Evolutionary conservation across 1,284 basidiomycete genomes (phyloP).

Genomic region (Austroboletus niveus): DNA sequence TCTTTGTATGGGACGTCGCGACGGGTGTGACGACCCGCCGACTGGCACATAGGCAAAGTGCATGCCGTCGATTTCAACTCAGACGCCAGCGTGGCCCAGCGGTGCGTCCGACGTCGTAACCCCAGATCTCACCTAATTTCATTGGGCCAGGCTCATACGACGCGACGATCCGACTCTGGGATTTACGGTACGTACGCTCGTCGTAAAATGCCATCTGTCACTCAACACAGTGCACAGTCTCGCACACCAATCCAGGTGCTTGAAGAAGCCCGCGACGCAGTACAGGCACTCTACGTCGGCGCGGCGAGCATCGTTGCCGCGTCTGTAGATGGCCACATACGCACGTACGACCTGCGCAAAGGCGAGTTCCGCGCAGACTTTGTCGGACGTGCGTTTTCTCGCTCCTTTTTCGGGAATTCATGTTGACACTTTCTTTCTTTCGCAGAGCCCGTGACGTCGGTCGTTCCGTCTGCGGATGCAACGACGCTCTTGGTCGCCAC

Average conservation of each 20-base stretch:
- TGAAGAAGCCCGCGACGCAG: constrained; percentile 87
- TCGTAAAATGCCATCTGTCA: background rate
- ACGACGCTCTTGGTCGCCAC: constrained; percentile 80
- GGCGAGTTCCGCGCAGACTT: constrained; percentile 88
- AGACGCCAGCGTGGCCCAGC: constrained; percentile 81
- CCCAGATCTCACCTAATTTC: background rate
- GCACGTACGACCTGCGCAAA: constrained; percentile 92
- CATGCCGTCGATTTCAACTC: constrained; percentile 89
- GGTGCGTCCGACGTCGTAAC: constrained; percentile 43
- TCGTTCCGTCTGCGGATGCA: constrained; percentile 72
- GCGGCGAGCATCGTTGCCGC: constrained; percentile 72
- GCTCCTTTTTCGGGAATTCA: background rate
- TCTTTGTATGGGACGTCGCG: constrained; percentile 95
- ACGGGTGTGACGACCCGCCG: constrained; percentile 80
- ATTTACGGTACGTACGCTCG: constrained; percentile 58
- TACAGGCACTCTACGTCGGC: constrained; percentile 76
- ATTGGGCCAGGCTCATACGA: constrained; percentile 73
- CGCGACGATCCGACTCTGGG: constrained; percentile 86
- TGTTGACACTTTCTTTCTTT: background rate
- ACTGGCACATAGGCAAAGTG: constrained; percentile 85
- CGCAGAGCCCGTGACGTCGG: constrained; percentile 81
- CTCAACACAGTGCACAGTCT: constrained; percentile 59
- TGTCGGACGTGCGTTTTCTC: constrained; percentile 65
- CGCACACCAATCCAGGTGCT: constrained; percentile 88
- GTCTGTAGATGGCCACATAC: constrained; percentile 87